Base-by-base conservation (phyloP, 495 filamentous ascomycete species). In the Durotheca rogersii region DNA sequence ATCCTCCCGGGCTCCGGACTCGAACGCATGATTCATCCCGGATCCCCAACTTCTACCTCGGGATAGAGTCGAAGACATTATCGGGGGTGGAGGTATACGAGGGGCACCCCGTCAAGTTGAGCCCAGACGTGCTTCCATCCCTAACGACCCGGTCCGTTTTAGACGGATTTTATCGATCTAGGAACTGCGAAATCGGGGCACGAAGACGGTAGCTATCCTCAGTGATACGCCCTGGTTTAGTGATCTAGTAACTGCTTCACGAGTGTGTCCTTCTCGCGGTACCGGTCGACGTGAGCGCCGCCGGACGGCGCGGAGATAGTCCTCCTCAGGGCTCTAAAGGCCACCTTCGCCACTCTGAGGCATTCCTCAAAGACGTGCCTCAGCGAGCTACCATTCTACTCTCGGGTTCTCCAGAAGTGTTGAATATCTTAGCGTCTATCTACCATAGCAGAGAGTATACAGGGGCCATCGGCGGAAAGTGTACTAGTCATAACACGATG, bases 1-100 rank as follows among this genome's bases (percentile, higher is more conserved):
- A 30, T 33, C 25, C 32, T 44, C 33, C 51, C 57, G 57, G 47
- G 41, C 34, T 38, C 52, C 57, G 57, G 57, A 58, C 50, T 60
- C 40, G 31, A 29, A 33, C 57, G 57, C 51, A 60, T 35, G 47
- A 54, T 38, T 39, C 47, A 51, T 29, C 17, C 41, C 57, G 57
- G 57, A 60, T 33, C 57, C 57, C 57, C 57, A 60, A 56, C 38
- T 47, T 44, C 20, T 46, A 9, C 34, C 23, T 32, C 10, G 19
- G 45, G 12, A 14, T 6, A 47, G 33, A 32, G 36, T 50, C 45
- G 49, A 47, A 9, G 19, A 37, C 14, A 31, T 48, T 27, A 7
- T 44, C 40, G 44, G 49, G 25, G 34, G 46, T 17, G 44, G 49
- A 32, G 34, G 46, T 17, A 29, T 29, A 42, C 21, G 11, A 41